phyloP scores from a whole-genome alignment of 148 eudicot genomes.

The Hydrangea macrophylla region DNA sequence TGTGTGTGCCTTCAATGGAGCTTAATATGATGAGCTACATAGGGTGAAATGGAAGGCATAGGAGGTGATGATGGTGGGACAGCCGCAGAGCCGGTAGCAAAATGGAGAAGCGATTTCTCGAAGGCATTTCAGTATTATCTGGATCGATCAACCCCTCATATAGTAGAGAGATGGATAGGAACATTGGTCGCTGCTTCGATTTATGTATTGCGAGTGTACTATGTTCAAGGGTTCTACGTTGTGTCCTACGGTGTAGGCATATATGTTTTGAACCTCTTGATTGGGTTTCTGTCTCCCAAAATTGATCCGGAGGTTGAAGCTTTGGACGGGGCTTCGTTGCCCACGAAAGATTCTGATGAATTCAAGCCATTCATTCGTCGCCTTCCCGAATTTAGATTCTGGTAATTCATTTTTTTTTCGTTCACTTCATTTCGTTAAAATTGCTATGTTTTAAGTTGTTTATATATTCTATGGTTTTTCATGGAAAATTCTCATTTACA shows the following conservation, averaged over 20 bases:
- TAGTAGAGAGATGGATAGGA: slow-evolving; percentile 63
- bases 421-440: no score
- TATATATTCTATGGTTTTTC: no score
- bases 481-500: no score
- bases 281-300: slow-evolving; percentile 83
- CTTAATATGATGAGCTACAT: no score
- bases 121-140: slow-evolving; percentile 50
- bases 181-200: slow-evolving; percentile 43
- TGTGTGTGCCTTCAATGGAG: no score
- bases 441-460: no score
- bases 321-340: slow-evolving; percentile 53
- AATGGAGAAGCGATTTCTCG: slow-evolving; percentile 45
- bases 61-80: slow-evolving; percentile 23
- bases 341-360: slow-evolving; percentile 65
- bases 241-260: slow-evolving; percentile 75
- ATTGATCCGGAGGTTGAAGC: slow-evolving; percentile 80
- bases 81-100: slow-evolving; percentile 23
- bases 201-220: slow-evolving; percentile 55
- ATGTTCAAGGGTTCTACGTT: slow-evolving; percentile 62
- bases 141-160: slow-evolving; percentile 62
- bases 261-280: slow-evolving; percentile 69
- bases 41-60: no score
- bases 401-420: slow-evolving; percentile 38
- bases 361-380: slow-evolving; percentile 79
- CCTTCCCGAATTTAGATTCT: slow-evolving; percentile 76